Base-by-base conservation (phyloP, 1,139 yeast genomes). In the Sugiyamaella sp. region DNA sequence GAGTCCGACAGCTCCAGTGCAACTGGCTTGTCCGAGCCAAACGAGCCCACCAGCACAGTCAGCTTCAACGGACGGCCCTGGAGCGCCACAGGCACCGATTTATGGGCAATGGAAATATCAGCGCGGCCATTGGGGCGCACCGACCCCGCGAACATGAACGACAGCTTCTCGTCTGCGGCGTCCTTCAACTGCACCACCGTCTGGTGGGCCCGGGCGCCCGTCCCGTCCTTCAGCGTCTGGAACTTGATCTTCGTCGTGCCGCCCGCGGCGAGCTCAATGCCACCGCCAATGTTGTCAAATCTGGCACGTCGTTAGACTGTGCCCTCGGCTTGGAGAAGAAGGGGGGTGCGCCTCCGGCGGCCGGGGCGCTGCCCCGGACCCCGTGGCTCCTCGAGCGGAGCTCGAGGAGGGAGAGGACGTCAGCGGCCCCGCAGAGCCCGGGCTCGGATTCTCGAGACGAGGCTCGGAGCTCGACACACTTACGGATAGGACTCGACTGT, bases 1-100 rank as follows among this genome's bases (percentile, higher is more conserved):
- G 49, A 41, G 35, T 47, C 47, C 4, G 61, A 49, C 22, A 62
- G 51, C 6, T 49, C 54, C n/a, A 46, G 43, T 33, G 44, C 37
- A 4, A 52, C 40, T 1, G 66, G 64, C 46, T 54, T 55, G 24
- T 57, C 60, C 14, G 44, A 58, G 22, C 58, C 62, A 50, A 62
- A 62, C 6, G 69, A 63, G 17, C 64, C 65, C 10, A 69, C 62
- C 10, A 63, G 43, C 20, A 67, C 27, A 5, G 57, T 37, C 32
- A 65, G 54, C 12, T 60, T 57, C 46, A 69, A 57, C 2, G 58
- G 59, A 33, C 53, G 45, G 14, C 54, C 52, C 37, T 54, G 59
- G 32, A 64, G 62, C 37, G 63, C 69, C 19, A 49, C 55, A 6
- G 74, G 74, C 20, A 71, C 53, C 25, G 60, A 50, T 38, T 61